A percentile compares a stretch with the other conserved stretches of the same genome.
Conservation (phyloP, 805 yeast species). For the Brettanomyces nanus region DNA sequence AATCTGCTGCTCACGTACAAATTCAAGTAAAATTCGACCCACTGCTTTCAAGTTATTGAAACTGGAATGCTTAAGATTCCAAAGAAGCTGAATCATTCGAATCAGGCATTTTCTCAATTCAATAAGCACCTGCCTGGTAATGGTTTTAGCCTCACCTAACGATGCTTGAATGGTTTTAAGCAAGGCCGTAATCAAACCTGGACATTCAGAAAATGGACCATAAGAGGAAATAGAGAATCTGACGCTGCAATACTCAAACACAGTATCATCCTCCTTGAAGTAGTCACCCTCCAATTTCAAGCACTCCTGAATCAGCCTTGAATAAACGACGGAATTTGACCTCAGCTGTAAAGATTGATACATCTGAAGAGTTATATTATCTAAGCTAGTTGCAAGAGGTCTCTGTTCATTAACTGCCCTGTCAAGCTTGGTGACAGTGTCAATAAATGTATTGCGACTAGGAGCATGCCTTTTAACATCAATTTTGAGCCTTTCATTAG, state of each 20-base stretch:
- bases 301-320: conserved; percentile 12
- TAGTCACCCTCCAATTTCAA: conserved; percentile 13
- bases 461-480: neutral
- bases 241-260: conserved; percentile 11
- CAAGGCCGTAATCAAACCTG: neutral
- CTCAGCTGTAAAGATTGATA: conserved; percentile 6
- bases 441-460: neutral
- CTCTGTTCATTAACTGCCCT: neutral
- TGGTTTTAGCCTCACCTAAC: conserved; percentile 1
- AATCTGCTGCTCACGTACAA: conserved; percentile 8
- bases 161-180: conserved; percentile 6
- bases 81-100: conserved; percentile 16
- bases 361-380: conserved; percentile 6
- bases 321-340: conserved; percentile 11
- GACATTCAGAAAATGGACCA: conserved; percentile 1
- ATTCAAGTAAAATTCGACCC: conserved; percentile 11
- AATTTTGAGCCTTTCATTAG: neutral
- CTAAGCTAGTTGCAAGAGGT: neutral
- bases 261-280: conserved; percentile 8
- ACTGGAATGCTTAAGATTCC: conserved; percentile 13
- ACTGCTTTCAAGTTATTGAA: conserved; percentile 8
- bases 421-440: neutral
- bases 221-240: conserved; percentile 9
- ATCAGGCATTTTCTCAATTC: conserved; percentile 19
- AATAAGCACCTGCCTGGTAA: conserved; percentile 4